Conservation (phyloP, 805 yeast genomes). For the Lipomyces oligophaga region DNA sequence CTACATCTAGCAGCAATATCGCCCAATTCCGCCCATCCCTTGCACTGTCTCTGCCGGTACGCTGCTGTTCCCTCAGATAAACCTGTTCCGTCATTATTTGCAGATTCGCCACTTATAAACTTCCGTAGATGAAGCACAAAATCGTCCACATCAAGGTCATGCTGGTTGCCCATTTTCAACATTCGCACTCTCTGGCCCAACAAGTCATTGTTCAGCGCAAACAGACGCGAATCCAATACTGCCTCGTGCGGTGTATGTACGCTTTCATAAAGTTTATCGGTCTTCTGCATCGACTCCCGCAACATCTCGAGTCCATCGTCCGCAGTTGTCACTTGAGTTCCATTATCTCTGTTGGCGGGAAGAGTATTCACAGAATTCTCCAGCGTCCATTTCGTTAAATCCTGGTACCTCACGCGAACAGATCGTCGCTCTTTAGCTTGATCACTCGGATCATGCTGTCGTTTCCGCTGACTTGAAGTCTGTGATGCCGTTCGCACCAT, state of each 20-base stretch:
- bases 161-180: conserved; percentile 19
- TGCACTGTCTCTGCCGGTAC: conserved; percentile 9
- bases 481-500: too few species aligned
- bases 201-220: conserved; percentile 19
- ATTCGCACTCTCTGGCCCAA: conserved; percentile 13
- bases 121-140: conserved; percentile 7
- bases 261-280: conserved; percentile 16
- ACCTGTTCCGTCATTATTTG: conserved; percentile 4
- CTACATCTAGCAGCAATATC: conserved; percentile 10
- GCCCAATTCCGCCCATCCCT: conserved; percentile 20
- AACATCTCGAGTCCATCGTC: too few species aligned
- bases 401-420: too few species aligned
- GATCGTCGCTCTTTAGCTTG: too few species aligned
- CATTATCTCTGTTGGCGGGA: too few species aligned
- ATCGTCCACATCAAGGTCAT: conserved; percentile 26
- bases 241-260: conserved; percentile 25
- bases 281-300: too few species aligned
- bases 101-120: conserved; percentile 12
- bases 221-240: conserved; percentile 24
- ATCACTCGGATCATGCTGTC: too few species aligned
- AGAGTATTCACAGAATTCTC: too few species aligned
- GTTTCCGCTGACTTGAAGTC: too few species aligned
- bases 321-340: too few species aligned
- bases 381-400: too few species aligned
- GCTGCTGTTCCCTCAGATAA: conserved; percentile 8